phyloP scores from a whole-genome alignment of 2,329 filamentous ascomycete genomes.

The Ilyonectria robusta region DNA sequence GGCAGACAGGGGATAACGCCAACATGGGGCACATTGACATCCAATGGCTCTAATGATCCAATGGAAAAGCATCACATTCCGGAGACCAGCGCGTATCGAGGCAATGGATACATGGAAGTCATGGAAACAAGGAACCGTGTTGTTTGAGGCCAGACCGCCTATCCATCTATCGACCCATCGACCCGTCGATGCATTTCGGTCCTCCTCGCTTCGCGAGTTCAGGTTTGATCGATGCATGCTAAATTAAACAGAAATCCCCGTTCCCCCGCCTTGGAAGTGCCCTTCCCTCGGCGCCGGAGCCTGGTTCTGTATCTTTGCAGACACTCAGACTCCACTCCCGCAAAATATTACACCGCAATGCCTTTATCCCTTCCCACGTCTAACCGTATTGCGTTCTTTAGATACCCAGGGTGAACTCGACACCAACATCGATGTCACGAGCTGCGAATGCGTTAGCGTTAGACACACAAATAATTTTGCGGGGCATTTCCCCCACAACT shows the following conservation, averaged over 20 bases:
- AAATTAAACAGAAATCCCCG: constrained; percentile 48
- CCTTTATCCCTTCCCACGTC: constrained; percentile 35
- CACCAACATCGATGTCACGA: constrained; percentile 96
- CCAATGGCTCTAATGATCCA: background rate
- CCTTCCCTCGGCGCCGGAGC: constrained; percentile 26
- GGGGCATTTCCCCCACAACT: background rate
- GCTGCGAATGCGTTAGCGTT: constrained; percentile 63
- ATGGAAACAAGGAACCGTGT: constrained; percentile 41
- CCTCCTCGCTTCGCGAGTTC: constrained; percentile 40
- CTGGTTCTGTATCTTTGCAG: constrained; percentile 36
- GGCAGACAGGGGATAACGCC: constrained; percentile 17
- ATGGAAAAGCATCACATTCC: background rate
- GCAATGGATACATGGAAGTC: constrained; percentile 4
- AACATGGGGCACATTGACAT: background rate
- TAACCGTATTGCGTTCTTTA: constrained; percentile 62
- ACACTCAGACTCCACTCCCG: constrained; percentile 39
- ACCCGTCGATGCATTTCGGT: constrained; percentile 40
- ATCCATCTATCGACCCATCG: constrained; percentile 45
- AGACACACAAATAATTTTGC: constrained; percentile 1
- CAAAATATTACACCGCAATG: constrained; percentile 49
- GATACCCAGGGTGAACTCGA: constrained; percentile 95
- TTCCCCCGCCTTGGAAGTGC: constrained; percentile 30
- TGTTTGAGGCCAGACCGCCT: constrained; percentile 45
- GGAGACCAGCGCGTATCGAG: background rate
- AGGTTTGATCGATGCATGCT: constrained; percentile 46